These are phyloP conservation scores for Solanum sitiens DNA, from an alignment of 257 asterid species.

Conservation along the genomic window DNA sequence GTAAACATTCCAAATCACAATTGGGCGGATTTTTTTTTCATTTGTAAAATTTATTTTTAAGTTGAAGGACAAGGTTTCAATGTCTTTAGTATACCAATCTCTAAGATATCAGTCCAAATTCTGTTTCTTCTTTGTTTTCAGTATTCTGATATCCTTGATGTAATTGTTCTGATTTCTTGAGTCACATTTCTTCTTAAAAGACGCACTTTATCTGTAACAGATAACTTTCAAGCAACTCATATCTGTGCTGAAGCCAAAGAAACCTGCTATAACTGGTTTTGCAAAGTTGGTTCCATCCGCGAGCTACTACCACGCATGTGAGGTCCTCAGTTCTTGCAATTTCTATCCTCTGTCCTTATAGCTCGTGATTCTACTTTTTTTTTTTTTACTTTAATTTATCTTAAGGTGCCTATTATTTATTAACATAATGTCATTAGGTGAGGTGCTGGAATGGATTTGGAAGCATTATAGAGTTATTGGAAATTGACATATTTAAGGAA, in stretches of 20 bases:
- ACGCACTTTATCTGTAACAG: slow-evolving; percentile 30
- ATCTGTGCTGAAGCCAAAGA: slow-evolving; percentile 74
- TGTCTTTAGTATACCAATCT: neutral
- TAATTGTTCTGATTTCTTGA: neutral
- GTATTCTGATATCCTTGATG: slow-evolving; percentile 9
- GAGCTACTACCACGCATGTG: slow-evolving; percentile 93
- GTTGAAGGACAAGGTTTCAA: neutral
- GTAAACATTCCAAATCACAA: neutral
- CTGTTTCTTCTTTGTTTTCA: neutral
- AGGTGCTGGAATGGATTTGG: neutral
- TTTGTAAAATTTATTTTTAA: neutral
- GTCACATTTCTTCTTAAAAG: neutral
- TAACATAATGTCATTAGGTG: neutral
- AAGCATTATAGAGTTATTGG: neutral
- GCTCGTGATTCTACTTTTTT: neutral
- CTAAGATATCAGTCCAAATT: neutral
- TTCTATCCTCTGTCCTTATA: neutral
- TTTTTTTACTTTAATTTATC: neutral
- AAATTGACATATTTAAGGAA: neutral
- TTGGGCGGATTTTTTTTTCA: neutral
- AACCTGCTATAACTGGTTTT: slow-evolving; percentile 87
- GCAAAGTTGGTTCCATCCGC: slow-evolving; percentile 61
- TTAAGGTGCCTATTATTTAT: neutral
- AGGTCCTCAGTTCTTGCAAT: slow-evolving; percentile 18
- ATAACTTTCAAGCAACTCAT: slow-evolving; percentile 38